Conservation (phyloP, 441 rosid genomes). For the Bruguiera hainesii region DNA sequence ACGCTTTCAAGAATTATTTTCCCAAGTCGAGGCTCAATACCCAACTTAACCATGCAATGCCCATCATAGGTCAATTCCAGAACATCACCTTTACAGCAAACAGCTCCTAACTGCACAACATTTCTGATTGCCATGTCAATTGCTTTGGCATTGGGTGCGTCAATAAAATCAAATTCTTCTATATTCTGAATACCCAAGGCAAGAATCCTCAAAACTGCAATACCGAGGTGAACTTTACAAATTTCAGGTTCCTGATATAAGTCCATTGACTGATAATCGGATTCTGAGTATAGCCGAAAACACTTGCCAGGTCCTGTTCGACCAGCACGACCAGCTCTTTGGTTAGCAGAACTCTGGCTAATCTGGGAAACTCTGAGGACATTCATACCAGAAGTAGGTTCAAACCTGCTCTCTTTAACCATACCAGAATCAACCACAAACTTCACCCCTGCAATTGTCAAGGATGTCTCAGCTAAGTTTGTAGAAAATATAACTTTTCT, state of each 20-base stretch:
- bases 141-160: constrained; percentile 70
- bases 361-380: constrained; percentile 64
- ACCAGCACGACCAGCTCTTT: constrained; percentile 98
- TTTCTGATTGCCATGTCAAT: constrained; percentile 66
- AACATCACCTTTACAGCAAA: constrained; percentile 33
- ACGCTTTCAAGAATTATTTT: constrained; percentile 66
- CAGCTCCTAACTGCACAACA: constrained; percentile 80
- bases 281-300: constrained; percentile 62
- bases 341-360: constrained; percentile 86
- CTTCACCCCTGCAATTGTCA: constrained; percentile 88
- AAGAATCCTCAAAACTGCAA: constrained; percentile 82
- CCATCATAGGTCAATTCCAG: constrained; percentile 69
- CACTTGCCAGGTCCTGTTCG: constrained; percentile 86
- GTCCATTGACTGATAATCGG: constrained; percentile 54
- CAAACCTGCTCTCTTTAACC: constrained; percentile 77
- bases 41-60: constrained; percentile 62
- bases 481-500: constrained; percentile 88
- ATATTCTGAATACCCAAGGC: constrained; percentile 60
- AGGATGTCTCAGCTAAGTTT: constrained; percentile 88
- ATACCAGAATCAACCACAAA: constrained; percentile 82
- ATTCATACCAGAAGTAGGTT: constrained; percentile 71
- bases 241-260: constrained; percentile 80
- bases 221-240: constrained; percentile 84
- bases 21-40: constrained; percentile 88
- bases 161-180: constrained; percentile 72